Percentiles rank a stretch among this genome's conserved stretches.
These are phyloP conservation scores for Eucalyptus erythrocorys DNA, from an alignment of 345 rosid species.

Conservation along the genomic window DNA sequence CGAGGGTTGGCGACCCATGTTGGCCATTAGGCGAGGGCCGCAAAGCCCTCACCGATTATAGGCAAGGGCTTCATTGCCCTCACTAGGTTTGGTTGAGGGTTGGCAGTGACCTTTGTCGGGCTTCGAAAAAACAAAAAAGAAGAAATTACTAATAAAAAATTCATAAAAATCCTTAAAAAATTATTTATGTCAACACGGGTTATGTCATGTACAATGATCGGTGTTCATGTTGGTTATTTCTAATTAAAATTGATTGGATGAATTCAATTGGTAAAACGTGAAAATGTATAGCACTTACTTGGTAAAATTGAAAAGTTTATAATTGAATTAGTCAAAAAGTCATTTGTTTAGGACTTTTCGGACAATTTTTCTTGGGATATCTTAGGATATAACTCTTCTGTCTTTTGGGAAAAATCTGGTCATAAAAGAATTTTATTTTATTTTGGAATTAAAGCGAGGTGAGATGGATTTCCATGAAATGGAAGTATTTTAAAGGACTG, in stretches of 20 bases:
- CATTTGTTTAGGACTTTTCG: too few relatives aligned
- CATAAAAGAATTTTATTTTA: not conserved
- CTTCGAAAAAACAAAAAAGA: too few relatives aligned
- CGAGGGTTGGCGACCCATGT: fast-evolving
- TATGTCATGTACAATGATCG: fast-evolving
- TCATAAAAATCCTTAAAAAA: too few relatives aligned
- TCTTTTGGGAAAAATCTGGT: not conserved
- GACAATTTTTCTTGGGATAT: too few relatives aligned
- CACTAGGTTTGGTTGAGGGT: not conserved
- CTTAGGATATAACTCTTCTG: not conserved
- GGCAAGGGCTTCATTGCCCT: too few relatives aligned
- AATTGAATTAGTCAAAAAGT: too few relatives aligned
- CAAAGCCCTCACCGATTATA: not conserved
- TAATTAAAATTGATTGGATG: too few relatives aligned
- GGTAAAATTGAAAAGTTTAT: fast-evolving
- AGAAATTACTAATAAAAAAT: not conserved
- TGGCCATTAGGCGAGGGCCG: not conserved
- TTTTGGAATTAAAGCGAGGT: not conserved
- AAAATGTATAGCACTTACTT: too few relatives aligned
- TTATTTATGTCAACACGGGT: fast-evolving
- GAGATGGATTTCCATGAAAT: not conserved
- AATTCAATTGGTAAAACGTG: fast-evolving
- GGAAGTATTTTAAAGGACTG: not conserved
- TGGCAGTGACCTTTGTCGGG: not conserved
- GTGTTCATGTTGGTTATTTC: fast-evolving